Evolutionary conservation across 805 yeast genomes (phyloP).

Genomic region (Myxozyma geophila): DNA sequence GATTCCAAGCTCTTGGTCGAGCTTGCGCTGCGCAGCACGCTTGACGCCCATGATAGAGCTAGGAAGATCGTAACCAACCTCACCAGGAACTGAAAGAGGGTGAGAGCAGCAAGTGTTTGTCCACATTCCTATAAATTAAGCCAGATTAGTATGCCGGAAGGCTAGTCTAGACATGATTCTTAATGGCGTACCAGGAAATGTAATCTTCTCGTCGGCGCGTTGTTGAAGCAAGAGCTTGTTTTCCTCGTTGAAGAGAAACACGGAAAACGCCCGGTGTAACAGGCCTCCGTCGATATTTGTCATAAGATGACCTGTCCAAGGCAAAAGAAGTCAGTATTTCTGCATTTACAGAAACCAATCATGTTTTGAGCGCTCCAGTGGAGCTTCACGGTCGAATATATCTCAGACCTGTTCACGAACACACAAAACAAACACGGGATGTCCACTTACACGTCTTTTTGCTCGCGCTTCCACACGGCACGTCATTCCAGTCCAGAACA

Average conservation of each 20-base stretch:
- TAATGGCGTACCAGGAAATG: conserved; percentile 68
- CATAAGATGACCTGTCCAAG: conserved; percentile 58
- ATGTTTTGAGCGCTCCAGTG: too few relatives aligned
- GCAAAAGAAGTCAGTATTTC: background rate
- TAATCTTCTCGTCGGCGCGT: conserved; percentile 94
- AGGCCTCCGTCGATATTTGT: conserved; percentile 82
- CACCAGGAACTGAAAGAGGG: conserved; percentile 83
- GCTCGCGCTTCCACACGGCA: conserved; percentile 89
- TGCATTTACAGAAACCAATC: background rate
- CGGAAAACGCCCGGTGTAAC: conserved; percentile 94
- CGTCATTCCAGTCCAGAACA: conserved; percentile 85
- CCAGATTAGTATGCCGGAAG: background rate
- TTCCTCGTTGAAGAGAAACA: conserved; percentile 82
- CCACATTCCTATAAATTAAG: conserved; percentile 66
- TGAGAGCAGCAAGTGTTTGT: conserved; percentile 99
- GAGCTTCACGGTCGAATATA: too few relatives aligned
- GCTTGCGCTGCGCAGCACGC: conserved; percentile 87
- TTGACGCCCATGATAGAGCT: conserved; percentile 77
- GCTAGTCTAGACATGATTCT: background rate
- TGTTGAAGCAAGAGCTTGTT: conserved; percentile 85
- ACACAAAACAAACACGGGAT: background rate
- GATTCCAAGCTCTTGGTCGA: conserved; percentile 93
- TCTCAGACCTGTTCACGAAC: background rate
- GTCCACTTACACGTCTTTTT: conserved; percentile 68
- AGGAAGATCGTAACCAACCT: conserved; percentile 68